Base-by-base conservation (phyloP, 768 basidiomycete genomes). In the Suillus subalutaceus region DNA sequence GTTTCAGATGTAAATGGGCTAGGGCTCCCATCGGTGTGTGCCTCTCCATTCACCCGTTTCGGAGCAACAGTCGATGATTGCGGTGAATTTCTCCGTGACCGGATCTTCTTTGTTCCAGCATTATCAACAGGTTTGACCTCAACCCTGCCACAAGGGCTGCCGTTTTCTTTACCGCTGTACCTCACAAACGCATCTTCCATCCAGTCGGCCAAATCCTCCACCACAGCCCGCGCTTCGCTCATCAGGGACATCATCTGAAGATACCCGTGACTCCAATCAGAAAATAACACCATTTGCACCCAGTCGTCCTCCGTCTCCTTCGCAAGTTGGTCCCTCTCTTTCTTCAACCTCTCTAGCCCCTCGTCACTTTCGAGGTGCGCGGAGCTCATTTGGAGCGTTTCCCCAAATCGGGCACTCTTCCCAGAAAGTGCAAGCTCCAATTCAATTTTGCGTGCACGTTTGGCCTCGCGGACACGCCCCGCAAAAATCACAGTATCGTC, bases 401-500 rank as follows among this genome's bases (percentile, higher is more conserved):
- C 88, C 12, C 88, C 88, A 70, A 88, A 85, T 65, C 83, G 81
- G 6, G 85, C 85, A 70, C 88, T 87, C 78, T 86, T 86, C n/a
- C 86, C 86, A 1, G 83, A 82, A 40, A 89, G 78, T 56, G 80
- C 78, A 53, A 88, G 73, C 69, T 91, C 88, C 7, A 96, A 83
- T 71, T 95, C 91, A 18, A 82, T 79, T 76, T 89, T 92, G 41
- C 93, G 87, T 12, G 88, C 87, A 30, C 93, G 87, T 79, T 99
- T 99, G 18, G 97, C 97, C 75, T 98, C 94, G 35, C 97, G 84
- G n/a, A 99, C 84, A 38, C 93, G 89, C 16, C 96, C 97, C 3
- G 96, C 93, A 72, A 99, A 97, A 71, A 99, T 94, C 68, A 99
- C 91, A 0, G 95, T 98, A 75, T 99, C 97, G 77, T 99, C 97